These are phyloP conservation scores for Penicillium sp. DNA, from an alignment of 2,329 filamentous ascomycete species.

Conservation along the genomic window DNA sequence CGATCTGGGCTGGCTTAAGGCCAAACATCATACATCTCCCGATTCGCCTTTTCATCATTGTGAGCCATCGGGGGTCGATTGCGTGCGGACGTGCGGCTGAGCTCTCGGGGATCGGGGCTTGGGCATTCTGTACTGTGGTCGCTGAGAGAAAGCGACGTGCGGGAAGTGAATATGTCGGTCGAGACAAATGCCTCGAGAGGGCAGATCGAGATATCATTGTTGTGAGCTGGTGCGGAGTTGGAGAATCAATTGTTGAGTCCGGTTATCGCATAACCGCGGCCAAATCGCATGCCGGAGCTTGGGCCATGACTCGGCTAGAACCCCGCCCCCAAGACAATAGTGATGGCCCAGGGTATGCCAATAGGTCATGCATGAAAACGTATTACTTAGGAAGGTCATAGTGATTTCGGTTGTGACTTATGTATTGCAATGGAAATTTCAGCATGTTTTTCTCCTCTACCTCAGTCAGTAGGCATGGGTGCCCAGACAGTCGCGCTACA, in stretches of 20 bases:
- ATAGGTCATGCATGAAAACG: background rate
- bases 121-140: constrained; percentile 17
- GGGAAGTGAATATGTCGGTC: constrained; percentile 6
- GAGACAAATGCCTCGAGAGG: constrained; percentile 21
- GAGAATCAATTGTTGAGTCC: background rate
- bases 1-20: constrained; percentile 58
- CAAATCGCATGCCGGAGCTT: constrained; percentile 13
- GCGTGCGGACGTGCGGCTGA: constrained; percentile 25
- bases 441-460: background rate
- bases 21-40: constrained; percentile 77
- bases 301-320: constrained; percentile 17
- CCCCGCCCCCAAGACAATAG: constrained; percentile 9
- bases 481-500: too few relatives aligned
- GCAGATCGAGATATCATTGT: constrained; percentile 26
- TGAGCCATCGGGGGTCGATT: constrained; percentile 65
- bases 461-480: too few relatives aligned
- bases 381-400: background rate
- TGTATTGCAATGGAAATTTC: background rate
- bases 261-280: constrained; percentile 5
- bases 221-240: background rate
- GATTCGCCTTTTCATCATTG: constrained; percentile 64
- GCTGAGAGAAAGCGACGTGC: constrained; percentile 21
- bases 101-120: constrained; percentile 10
- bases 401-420: background rate
- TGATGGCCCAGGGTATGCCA: background rate